phyloP scores from a whole-genome alignment of 345 rosid species.

The Orychophragmus violaceus region DNA sequence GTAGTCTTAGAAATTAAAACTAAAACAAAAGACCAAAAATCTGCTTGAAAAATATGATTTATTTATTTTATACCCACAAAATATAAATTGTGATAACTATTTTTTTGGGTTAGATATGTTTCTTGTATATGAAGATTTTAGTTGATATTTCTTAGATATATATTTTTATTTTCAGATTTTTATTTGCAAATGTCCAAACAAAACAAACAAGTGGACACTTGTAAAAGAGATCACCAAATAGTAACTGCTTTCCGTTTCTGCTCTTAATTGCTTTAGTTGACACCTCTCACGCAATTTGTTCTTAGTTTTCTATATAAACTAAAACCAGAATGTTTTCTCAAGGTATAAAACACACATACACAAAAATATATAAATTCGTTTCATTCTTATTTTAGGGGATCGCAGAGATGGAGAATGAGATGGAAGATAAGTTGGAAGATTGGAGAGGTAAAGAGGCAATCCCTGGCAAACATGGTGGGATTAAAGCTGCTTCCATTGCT shows the following conservation, averaged over 20 bases:
- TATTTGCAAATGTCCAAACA: not conserved
- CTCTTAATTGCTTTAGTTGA: not conserved
- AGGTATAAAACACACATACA: not conserved
- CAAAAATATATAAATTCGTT: not conserved
- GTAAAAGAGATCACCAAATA: not conserved
- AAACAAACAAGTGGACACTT: not conserved
- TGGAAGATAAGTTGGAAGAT: conserved; percentile 31
- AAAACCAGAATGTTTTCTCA: not conserved
- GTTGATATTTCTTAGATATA: no score
- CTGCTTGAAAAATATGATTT: no score
- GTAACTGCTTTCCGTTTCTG: not conserved
- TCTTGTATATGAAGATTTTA: no score
- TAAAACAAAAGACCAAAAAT: no score
- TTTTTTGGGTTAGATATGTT: no score
- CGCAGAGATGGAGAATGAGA: conserved; percentile 3
- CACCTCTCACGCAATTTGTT: conserved; percentile 3
- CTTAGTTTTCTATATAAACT: not conserved
- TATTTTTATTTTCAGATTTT: no score
- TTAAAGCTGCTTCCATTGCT: no score
- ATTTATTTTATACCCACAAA: no score
- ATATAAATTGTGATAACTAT: no score
- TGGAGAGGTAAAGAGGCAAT: conserved; percentile 53
- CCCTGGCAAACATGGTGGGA: no score
- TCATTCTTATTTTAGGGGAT: not conserved
- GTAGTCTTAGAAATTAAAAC: no score